These are phyloP conservation scores for Amanita pseudoporphyria DNA, from an alignment of 768 basidiomycete genomes.

Conservation along the genomic window DNA sequence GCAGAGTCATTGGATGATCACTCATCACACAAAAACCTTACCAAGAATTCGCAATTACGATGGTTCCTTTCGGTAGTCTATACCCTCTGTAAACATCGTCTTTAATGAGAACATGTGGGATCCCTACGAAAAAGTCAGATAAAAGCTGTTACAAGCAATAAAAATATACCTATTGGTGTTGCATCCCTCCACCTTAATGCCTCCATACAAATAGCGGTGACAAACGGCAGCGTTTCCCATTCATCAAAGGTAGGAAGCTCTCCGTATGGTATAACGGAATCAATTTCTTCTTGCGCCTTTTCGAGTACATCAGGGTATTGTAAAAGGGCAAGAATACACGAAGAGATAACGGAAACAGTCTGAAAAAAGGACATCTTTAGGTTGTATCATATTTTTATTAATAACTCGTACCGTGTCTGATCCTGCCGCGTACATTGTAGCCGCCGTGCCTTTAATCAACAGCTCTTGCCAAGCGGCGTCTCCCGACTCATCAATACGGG, in stretches of 20 bases:
- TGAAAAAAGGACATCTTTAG: not conserved
- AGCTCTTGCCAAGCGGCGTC: slow-evolving; percentile 12
- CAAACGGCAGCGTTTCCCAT: slow-evolving; percentile 18
- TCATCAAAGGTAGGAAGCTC: slow-evolving; percentile 24
- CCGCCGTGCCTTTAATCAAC: slow-evolving; percentile 16
- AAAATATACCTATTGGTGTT: slow-evolving; percentile 16
- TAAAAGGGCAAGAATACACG: slow-evolving; percentile 23
- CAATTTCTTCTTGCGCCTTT: slow-evolving; percentile 26
- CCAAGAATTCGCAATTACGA: too few species aligned
- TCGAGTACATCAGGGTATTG: slow-evolving; percentile 20
- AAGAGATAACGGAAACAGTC: slow-evolving; percentile 19
- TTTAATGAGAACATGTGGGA: slow-evolving; percentile 19
- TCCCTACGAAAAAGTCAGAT: slow-evolving; percentile 10
- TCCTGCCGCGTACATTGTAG: slow-evolving; percentile 17
- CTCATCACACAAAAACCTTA: too few species aligned
- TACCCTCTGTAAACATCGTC: slow-evolving; percentile 24
- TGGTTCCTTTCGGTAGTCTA: slow-evolving; percentile 21
- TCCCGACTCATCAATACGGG: slow-evolving; percentile 6
- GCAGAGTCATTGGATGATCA: too few species aligned
- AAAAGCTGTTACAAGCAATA: not conserved
- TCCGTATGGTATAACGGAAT: slow-evolving; percentile 20
- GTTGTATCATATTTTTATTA: not conserved
- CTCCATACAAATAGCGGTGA: slow-evolving; percentile 22
- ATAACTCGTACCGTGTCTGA: slow-evolving; percentile 13
- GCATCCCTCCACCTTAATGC: slow-evolving; percentile 19